A percentile compares a stretch with the other conserved stretches of the same genome.
phyloP scores from a whole-genome alignment of 805 yeast species.

The Wickerhamiella dianesei region DNA sequence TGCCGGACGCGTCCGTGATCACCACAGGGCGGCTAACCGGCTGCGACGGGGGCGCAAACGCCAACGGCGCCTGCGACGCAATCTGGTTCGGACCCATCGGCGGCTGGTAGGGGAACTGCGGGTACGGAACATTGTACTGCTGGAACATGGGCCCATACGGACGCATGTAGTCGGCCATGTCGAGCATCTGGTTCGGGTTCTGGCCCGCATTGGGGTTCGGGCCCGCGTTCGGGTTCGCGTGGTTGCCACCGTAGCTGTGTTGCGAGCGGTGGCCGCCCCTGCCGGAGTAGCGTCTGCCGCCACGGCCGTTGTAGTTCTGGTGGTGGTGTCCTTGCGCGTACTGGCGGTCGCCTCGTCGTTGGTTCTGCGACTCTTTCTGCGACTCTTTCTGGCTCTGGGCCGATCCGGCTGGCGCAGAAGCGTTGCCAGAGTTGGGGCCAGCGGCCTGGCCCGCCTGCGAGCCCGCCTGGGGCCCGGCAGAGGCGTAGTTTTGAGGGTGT shows the following conservation, averaged over 20 bases:
- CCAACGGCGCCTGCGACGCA: not conserved
- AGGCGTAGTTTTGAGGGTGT: not conserved
- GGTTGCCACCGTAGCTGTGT: not conserved
- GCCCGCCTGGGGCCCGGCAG: not conserved
- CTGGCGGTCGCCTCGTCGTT: not conserved
- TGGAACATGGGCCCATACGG: not conserved
- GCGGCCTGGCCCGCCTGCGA: not conserved
- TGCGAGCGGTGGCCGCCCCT: not conserved
- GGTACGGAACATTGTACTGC: not conserved
- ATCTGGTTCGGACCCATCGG: constrained; percentile 2
- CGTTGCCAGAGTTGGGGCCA: not conserved
- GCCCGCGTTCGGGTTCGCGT: not conserved
- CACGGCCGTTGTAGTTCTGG: not conserved
- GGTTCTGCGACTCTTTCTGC: no score
- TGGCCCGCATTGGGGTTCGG: not conserved
- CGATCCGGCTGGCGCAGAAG: no score
- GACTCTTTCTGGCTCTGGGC: no score
- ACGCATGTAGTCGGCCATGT: not conserved
- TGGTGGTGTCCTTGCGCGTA: not conserved
- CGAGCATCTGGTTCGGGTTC: not conserved
- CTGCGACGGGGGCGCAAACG: not conserved
- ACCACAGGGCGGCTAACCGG: constrained; percentile 3
- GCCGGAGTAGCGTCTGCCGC: not conserved
- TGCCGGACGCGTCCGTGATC: constrained; percentile 11
- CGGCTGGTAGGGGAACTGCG: not conserved